Conservation (phyloP, 345 rosid species). For the Toxicodendron radicans region DNA sequence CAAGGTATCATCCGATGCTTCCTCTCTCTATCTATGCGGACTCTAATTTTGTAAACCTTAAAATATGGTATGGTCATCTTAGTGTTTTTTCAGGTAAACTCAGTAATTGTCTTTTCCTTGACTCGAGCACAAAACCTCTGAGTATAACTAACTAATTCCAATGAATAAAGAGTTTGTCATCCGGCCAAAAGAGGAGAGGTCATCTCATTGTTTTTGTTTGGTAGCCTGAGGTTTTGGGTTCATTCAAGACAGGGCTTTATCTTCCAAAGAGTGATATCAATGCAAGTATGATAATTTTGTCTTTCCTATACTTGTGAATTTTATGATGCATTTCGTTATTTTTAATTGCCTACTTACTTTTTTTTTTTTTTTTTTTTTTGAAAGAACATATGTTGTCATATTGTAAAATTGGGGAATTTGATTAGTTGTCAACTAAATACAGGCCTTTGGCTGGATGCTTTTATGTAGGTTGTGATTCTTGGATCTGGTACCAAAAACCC, state of each 20-base stretch:
- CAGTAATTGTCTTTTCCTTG: too few relatives aligned
- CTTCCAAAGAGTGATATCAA: conserved; percentile 96
- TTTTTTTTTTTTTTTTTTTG: neutral
- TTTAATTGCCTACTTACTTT: too few relatives aligned
- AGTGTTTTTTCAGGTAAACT: too few relatives aligned
- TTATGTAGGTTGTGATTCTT: conserved; percentile 74
- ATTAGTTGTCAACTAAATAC: neutral
- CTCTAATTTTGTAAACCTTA: neutral
- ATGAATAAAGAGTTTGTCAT: too few relatives aligned
- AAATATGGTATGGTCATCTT: too few relatives aligned
- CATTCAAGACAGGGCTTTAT: conserved; percentile 82
- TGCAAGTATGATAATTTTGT: conserved; percentile 48
- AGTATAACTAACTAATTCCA: too few relatives aligned
- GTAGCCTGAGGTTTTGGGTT: conserved; percentile 88
- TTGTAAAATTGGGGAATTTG: neutral
- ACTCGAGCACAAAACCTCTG: too few relatives aligned
- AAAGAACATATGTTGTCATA: neutral
- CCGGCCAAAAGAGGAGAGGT: too few relatives aligned
- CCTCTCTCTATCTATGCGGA: conserved; percentile 6
- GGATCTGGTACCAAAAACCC: conserved; percentile 71
- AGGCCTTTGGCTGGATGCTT: conserved; percentile 8
- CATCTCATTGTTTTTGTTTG: conserved; percentile 20
- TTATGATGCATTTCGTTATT: neutral
- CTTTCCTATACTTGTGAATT: neutral
- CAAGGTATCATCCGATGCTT: conserved; percentile 40